Base-by-base conservation (phyloP, 176 grass and related monocot genomes). In the Aegilops speltoides region DNA sequence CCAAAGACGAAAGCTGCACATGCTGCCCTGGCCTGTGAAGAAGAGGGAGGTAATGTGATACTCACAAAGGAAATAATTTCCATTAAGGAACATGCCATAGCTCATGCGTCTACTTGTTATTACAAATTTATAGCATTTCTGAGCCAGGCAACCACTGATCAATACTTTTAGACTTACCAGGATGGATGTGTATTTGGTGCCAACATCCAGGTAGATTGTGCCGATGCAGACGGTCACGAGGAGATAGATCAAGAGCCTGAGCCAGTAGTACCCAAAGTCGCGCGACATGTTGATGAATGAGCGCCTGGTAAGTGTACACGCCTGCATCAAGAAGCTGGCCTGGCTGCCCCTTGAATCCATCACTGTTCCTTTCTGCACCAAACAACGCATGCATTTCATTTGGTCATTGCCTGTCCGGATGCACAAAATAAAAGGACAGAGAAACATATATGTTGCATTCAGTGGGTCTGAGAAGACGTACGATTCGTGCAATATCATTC, bases 261-360 rank as follows among this genome's bases (percentile, higher is more conserved):
- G 87, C 97, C 97, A 99, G 85, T 99, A 99, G 41, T 99, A 99
- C 70, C 97, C 97, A 24, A 95, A 99, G 86, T 99, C 97, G 45
- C 97, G 68, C 0, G 92, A 99, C 97, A 99, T 99, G 94, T 99
- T 99, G 61, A 93, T 87, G 76, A 99, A 99, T 0, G 97, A 99
- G 73, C 97, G 92, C 40, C 87, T 94, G 43, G 97, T 97, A 79
- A 99, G 82, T 65, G 97, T 99, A 73, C 80, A 76, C 6, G 92
- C 85, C 87, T 99, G 97, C 97, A 99, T 97, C 61, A 94, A 57
- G 89, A 99, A 99, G 87, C 97, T 97, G 17, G 97, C 92, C 48
- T 97, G 92, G 36, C 97, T 97, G 17, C 97, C 94, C 73, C 91
- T 91, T 78, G 97, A 87, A 87, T 97, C 97, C 67, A 99, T 52